Conservation (phyloP, 2,329 filamentous ascomycete species). For the Cadophora luteo-olivacea region DNA sequence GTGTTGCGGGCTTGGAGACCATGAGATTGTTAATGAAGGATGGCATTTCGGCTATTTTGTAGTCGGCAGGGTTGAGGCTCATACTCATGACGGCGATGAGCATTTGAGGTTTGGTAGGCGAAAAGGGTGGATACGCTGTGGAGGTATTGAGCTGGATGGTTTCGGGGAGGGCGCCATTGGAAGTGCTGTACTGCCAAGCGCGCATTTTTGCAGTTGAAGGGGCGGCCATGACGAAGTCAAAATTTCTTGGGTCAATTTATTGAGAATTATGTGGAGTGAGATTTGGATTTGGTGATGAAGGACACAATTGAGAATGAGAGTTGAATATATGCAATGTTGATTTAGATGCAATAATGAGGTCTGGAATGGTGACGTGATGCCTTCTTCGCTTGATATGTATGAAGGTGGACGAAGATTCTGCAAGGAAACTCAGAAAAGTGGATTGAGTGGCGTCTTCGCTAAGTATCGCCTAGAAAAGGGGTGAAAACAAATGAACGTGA, state of each 20-base stretch:
- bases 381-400: not conserved
- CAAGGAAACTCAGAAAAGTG: not conserved
- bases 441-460: not conserved
- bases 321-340: not conserved
- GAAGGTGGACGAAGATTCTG: not conserved
- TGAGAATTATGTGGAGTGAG: too few relatives aligned
- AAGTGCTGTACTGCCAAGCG: slow-evolving; percentile 22
- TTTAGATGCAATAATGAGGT: not conserved
- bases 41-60: slow-evolving; percentile 64
- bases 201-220: slow-evolving; percentile 7
- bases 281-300: not conserved
- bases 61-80: slow-evolving; percentile 53
- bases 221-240: not conserved
- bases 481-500: not conserved
- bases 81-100: slow-evolving; percentile 28
- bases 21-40: slow-evolving; percentile 46
- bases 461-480: not conserved
- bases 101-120: slow-evolving; percentile 19
- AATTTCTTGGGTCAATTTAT: too few relatives aligned
- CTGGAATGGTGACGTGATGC: not conserved
- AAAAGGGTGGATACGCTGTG: slow-evolving; percentile 5
- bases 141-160: not conserved
- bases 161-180: slow-evolving; percentile 3
- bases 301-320: not conserved
- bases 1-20: slow-evolving; percentile 52